Percentiles rank a stretch among this genome's conserved stretches.
phyloP scores from a whole-genome alignment of 495 filamentous ascomycete species.

The Choiromyces venosus region DNA sequence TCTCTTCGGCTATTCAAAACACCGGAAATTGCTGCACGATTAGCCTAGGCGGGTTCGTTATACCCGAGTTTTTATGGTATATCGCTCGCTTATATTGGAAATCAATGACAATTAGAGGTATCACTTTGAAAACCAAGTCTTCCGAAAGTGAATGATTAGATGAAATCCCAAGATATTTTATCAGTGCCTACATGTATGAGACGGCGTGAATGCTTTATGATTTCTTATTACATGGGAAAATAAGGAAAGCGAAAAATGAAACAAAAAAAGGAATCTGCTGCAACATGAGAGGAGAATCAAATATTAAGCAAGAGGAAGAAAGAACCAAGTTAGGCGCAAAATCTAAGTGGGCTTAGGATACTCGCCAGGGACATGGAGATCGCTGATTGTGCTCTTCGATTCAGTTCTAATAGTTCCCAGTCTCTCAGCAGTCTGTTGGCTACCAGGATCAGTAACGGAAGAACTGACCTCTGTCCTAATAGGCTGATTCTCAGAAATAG shows the following conservation, averaged over 20 bases:
- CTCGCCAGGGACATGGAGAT: constrained; percentile 56
- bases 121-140: background rate
- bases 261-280: background rate
- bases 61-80: background rate
- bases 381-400: constrained; percentile 42
- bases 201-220: background rate
- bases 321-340: background rate
- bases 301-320: background rate
- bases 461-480: constrained; percentile 25
- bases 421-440: constrained; percentile 11
- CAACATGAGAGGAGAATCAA: background rate
- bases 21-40: too few relatives aligned
- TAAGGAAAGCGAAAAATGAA: background rate
- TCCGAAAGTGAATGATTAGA: background rate
- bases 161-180: background rate
- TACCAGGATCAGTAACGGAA: constrained; percentile 16
- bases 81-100: background rate
- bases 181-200: background rate
- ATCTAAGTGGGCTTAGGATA: constrained; percentile 48
- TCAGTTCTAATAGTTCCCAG: constrained; percentile 22
- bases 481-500: constrained; percentile 31
- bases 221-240: background rate
- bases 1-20: too few relatives aligned
- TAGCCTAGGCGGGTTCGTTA: too few relatives aligned
- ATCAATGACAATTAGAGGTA: background rate